Evolutionary conservation across 2,329 filamentous ascomycete species (phyloP), one percentile per base, ranked within the genome.

Genomic region (Didymella sp.): DNA sequence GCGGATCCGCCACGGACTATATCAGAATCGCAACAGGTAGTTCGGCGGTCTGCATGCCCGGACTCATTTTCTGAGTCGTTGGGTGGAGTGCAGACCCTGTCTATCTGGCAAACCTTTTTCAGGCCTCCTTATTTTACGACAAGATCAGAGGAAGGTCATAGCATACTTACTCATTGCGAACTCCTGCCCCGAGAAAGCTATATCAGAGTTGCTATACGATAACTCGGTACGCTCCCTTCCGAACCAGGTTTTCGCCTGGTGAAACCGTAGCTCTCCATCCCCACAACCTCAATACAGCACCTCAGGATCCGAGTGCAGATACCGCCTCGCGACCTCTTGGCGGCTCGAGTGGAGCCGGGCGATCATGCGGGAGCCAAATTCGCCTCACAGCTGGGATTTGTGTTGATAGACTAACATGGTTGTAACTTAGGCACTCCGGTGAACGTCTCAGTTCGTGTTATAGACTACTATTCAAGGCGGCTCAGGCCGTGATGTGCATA

Each of bases 401-500:
- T 37, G 2, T 35, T 35, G 31, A 7, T 2, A 15, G 31, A 17
- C 31, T 19, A 19, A 8, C n/a, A 37, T 37, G 3, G 5, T 19
- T 6, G 35, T 38, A 11, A 19, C 2, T 38, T 21, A 5, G 21
- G 24, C 25, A 13, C 24, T 40, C 52, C 52, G 45, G 45, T 55
- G 45, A 55, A 49, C 15, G 40, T 49, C 38, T 24, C 31, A 40
- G 31, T 15, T 25, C 4, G 15, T n/a, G 22, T 40, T 40, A 41
- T 40, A 40, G 21, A 27, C 52, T 51, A 56, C 25, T 51, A 46
- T 56, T 56, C 46, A 51, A 35, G 46, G 46, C 52, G 21, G 31
- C 25, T 45, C 17, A 41, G 46, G 52, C 41, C 44, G 25, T 21
- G 21, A 13, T n/a, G 33, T 45, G 13, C 19, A 38, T 21, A 46